Base-by-base conservation (phyloP, 1,284 basidiomycete genomes). In the Trametes pubescens region DNA sequence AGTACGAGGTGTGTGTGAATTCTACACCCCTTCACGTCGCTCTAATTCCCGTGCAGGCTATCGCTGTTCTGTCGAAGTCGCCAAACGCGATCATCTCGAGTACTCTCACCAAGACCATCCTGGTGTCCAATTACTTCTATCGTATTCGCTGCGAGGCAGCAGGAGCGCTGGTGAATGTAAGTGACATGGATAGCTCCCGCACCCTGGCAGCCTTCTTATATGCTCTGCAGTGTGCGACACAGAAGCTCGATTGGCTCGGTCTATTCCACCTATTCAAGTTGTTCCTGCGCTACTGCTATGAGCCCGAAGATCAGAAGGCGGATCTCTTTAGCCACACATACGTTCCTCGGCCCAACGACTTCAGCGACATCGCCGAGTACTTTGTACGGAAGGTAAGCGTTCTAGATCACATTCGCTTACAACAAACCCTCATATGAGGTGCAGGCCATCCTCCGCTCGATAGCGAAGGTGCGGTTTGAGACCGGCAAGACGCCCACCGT, bases 61-160 rank as follows among this genome's bases (percentile, higher is more conserved):
- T 98, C 16, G 83, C 91, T 72, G 93, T 94, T 2, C 84, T 99
- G 51, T 84, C 91, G 10, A 86, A 88, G 71, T 89, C 92, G 73
- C 93, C 94, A 0, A 95, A 91, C 4, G 86, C 93, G 0, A 94
- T 99, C 68, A 92, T 98, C 22, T 96, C 96, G 35, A 97, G 95
- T 73, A 92, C 93, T 32, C 83, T 99, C 58, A 95, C 95, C 29
- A 95, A 95, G 78, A 96, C 95, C 0, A 92, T 98, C 5, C 84
- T 99, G 29, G 96, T 99, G 24, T 89, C 92, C 43, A 98, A 98
- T 75, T 99, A 99, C 79, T 99, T 94, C 78, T 98, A 93, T 76
- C 91, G 96, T n/a, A 93, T 99, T 59, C 92, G 98, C 11, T 96
- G 94, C 77, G 98, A 99, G 78, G 98, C 98, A 1, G 95, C 94